Evolutionary conservation across 129 eudicot genomes (phyloP).

Genomic region (Arctium minus): DNA sequence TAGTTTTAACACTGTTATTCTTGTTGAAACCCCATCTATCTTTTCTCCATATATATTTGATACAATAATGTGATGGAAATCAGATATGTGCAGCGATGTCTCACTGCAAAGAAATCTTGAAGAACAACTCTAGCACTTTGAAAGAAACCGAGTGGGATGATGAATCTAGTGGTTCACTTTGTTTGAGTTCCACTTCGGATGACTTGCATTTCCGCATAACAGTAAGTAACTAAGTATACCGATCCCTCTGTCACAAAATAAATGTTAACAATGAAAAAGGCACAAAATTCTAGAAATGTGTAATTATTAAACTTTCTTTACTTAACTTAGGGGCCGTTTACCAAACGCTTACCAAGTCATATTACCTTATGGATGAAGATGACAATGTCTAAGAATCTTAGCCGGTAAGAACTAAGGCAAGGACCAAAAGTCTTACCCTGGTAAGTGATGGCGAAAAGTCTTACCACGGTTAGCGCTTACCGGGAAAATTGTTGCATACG

Average conservation of each 20-base stretch:
- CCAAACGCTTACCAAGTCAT: too few relatives aligned
- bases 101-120: constrained; percentile 45
- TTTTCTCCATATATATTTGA: neutral
- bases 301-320: neutral
- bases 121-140: constrained; percentile 16
- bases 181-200: constrained; percentile 14
- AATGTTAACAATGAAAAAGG: neutral
- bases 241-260: neutral
- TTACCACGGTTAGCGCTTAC: too few relatives aligned
- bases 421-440: too few relatives aligned
- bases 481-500: too few relatives aligned
- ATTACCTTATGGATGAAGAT: too few relatives aligned
- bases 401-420: too few relatives aligned
- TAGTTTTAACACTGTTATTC: neutral
- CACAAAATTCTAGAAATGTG: neutral
- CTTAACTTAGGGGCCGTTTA: neutral
- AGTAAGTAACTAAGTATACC: constrained; percentile 46
- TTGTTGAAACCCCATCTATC: neutral
- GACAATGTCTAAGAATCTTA: too few relatives aligned
- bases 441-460: too few relatives aligned
- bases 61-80: neutral
- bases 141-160: constrained; percentile 18
- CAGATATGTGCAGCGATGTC: constrained; percentile 44
- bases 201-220: constrained; percentile 52
- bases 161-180: constrained; percentile 19